Evolutionary conservation across 2,329 filamentous ascomycete genomes (phyloP), one percentile per base, ranked within the genome.

Genomic region (Penicillium sp.): DNA sequence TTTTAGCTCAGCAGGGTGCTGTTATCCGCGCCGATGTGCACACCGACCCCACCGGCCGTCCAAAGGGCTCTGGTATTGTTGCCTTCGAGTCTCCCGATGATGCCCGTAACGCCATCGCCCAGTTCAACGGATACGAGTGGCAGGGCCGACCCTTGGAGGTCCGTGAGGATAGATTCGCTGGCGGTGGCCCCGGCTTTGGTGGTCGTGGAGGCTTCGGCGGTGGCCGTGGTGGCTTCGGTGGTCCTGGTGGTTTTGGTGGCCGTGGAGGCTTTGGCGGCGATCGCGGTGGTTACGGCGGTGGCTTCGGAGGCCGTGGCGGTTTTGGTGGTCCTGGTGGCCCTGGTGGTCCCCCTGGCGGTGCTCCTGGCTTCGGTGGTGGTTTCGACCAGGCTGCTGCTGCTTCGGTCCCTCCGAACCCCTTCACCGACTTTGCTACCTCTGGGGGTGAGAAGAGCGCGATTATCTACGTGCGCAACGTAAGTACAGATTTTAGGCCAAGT

Each of bases 101-200:
- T 76, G 93, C 94, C 41, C 90, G 92, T 63, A 96, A 92, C 70
- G 94, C 94, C 22, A 99, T 99, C 63, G 87, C 92, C 70, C 92
- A 97, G 66, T 99, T 97, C 82, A 97, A 97, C 72, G 94, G 94
- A 56, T 97, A 96, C 73, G 94, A 99, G 62, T 99, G 94, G 94
- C 93, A 97, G 74, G 94, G 94, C 11, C 89, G 94, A 55, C 80
- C 87, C 50, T 85, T 99, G 49, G 94, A 99, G 74, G 94, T 99
- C 60, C 92, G 94, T 60, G 93, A 97, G 76, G 94, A 99, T 71
- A 89, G 94, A 55, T 99, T 92, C 72, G 94, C 94, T 56, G 87
- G 85, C 57, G 75, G 80, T 57, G 83, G 85, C 37, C 84, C 83
- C 43, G 80, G 82, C 37, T 83, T 81, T 57, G 83, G 84, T 43